phyloP scores from a whole-genome alignment of 2,329 filamentous ascomycete species.

The Penicillium italicum region DNA sequence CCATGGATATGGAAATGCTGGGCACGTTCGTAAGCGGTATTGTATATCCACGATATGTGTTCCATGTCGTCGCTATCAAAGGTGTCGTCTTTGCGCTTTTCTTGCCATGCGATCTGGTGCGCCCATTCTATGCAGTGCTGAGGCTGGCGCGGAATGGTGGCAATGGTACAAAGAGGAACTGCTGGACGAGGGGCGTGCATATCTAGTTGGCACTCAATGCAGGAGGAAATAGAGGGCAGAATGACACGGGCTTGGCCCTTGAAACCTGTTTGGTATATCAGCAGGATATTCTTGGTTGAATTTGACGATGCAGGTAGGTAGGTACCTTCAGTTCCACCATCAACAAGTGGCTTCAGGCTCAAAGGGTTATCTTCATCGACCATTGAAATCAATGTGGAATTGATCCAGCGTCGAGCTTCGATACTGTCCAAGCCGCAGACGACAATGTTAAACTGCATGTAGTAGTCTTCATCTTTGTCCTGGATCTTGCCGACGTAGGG shows the following conservation, averaged over 20 bases:
- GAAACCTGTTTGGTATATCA: conserved; percentile 59
- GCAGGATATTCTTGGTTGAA: neutral
- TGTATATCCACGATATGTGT: conserved; percentile 95
- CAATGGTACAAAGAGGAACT: conserved; percentile 92
- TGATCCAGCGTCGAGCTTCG: conserved; percentile 98
- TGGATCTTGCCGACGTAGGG: conserved; percentile 93
- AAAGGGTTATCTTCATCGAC: conserved; percentile 80
- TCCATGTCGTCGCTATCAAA: conserved; percentile 96
- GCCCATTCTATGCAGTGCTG: conserved; percentile 99
- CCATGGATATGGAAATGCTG: conserved; percentile 85
- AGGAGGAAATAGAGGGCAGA: conserved; percentile 86
- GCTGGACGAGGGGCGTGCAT: conserved; percentile 98
- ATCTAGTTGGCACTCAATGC: conserved; percentile 96
- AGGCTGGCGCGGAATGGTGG: conserved; percentile 91
- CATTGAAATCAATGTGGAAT: conserved; percentile 85
- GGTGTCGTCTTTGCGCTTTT: conserved; percentile 73
- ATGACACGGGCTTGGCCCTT: conserved; percentile 95
- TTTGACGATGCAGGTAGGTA: conserved; percentile 11
- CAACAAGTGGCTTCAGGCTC: conserved; percentile 86
- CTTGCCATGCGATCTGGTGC: conserved; percentile 95
- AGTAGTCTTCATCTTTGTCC: conserved; percentile 93
- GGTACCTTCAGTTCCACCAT: conserved; percentile 86
- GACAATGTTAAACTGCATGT: conserved; percentile 92
- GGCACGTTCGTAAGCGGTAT: conserved; percentile 76
- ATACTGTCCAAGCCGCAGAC: conserved; percentile 96